Percentiles rank a stretch among this genome's conserved stretches.
Evolutionary conservation across 2,329 filamentous ascomycete genomes (phyloP).

Genomic region (Cytospora piceae): DNA sequence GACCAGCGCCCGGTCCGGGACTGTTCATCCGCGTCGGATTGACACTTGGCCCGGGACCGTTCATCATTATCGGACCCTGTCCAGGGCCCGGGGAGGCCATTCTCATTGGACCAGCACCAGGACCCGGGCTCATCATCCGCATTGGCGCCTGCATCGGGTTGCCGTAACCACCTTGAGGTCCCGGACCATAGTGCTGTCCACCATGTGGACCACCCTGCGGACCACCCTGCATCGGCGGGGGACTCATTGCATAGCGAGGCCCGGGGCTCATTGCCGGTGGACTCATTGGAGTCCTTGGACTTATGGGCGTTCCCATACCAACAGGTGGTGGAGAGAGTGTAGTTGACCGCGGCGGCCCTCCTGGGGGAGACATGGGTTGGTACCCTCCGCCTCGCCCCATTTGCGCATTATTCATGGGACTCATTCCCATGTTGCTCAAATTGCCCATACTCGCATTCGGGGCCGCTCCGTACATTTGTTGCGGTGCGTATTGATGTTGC

Average conservation of each 20-base stretch:
- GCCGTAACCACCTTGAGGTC: slow-evolving; percentile 22
- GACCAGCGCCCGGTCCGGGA: slow-evolving; percentile 19
- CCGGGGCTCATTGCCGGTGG: slow-evolving; percentile 28
- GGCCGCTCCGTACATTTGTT: slow-evolving; percentile 37
- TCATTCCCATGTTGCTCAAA: slow-evolving; percentile 39
- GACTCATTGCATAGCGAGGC: slow-evolving; percentile 29
- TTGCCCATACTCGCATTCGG: slow-evolving; percentile 39
- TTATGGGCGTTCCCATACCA: slow-evolving; percentile 25
- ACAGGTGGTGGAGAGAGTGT: slow-evolving; percentile 29
- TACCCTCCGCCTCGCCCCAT: slow-evolving; percentile 33
- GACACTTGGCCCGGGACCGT: slow-evolving; percentile 11
- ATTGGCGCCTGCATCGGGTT: slow-evolving; percentile 24
- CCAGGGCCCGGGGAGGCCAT: slow-evolving; percentile 28
- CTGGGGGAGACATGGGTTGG: slow-evolving; percentile 4
- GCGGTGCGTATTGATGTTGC: slow-evolving; percentile 39
- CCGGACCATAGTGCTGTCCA: slow-evolving; percentile 21
- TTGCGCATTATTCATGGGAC: slow-evolving; percentile 28
- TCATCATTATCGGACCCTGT: slow-evolving; percentile 22
- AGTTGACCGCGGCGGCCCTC: slow-evolving; percentile 25
- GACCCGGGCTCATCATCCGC: slow-evolving; percentile 27
- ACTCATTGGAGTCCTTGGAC: slow-evolving; percentile 21
- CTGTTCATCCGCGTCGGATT: slow-evolving; percentile 23
- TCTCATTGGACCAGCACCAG: slow-evolving; percentile 23
- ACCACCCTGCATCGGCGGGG: slow-evolving; percentile 23
- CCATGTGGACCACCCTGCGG: slow-evolving; percentile 4